Evolutionary conservation across 768 basidiomycete genomes (phyloP), one percentile per base, ranked within the genome.

Genomic region (Leccinum boreale): DNA sequence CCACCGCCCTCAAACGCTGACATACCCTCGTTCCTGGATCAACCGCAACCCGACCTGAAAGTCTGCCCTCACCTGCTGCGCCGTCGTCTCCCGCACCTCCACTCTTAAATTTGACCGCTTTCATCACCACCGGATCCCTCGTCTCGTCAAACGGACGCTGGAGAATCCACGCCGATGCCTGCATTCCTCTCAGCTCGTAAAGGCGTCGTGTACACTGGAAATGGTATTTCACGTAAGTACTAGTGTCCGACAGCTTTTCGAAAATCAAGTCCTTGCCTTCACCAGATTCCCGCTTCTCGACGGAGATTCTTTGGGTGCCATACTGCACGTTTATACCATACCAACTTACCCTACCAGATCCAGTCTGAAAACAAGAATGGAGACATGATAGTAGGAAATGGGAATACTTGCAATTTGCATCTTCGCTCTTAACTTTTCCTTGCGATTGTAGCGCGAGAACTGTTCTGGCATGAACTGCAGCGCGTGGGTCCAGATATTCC

Each of bases 1-100:
- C 57, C 61, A 48, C 49, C 35, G 42, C 75, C 59, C 80, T 78
- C 56, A 97, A 70, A 42, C 84, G 79, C 59, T 78, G 82, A 69
- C 83, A 90, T 28, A 93, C 4, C 96, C 95, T 71, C 87, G 93
- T 76, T 97, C 94, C 62, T 91, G 87, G 12, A 90, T 78, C 51
- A 96, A 68, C n/a, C 81, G 77, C 62, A 96, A 71, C 36, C 78
- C 77, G 12, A 88, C 83, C 59, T 79, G 75, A 74, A 79, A 85
- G 60, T 75, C 83, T 47, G 74, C 79, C 60, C 64, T 65, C 36
- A 69, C 68, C 62, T 81, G 78, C 48, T 75, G 76, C 62, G 70
- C 52, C 28, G 72, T 75, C 53, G 72, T 73, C 29, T 67, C 59
- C 35, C 81, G 77, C 63, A 94, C 77, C 67, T 96, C 93, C 35